These are phyloP conservation scores for Lithohypha guttulata DNA, from an alignment of 2,329 filamentous ascomycete genomes.

Conservation along the genomic window DNA sequence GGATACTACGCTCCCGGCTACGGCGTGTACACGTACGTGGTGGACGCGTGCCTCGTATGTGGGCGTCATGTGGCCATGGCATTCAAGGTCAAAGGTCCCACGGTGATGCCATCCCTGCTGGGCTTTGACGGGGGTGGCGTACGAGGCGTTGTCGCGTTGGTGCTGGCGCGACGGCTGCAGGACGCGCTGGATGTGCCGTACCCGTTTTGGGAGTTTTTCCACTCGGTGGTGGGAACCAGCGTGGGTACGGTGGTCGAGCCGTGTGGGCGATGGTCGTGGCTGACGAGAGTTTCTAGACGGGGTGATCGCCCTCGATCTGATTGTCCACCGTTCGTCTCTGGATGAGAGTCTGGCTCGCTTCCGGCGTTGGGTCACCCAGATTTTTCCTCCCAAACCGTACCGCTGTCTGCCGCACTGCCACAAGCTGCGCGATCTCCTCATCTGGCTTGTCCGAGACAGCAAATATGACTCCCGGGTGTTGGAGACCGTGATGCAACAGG, in stretches of 20 bases:
- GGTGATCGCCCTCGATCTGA: constrained; percentile 8
- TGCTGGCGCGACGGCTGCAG: constrained; percentile 5
- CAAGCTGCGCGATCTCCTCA: constrained; percentile 1
- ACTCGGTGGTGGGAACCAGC: constrained; percentile 7
- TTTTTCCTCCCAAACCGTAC: too few species aligned
- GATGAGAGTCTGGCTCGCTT: constrained; percentile 8
- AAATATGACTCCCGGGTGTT: constrained; percentile 8
- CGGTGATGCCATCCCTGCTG: constrained; percentile 21
- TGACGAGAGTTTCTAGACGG: constrained; percentile 2
- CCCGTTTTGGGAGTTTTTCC: constrained; percentile 5
- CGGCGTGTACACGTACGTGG: constrained; percentile 5
- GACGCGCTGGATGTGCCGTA: constrained; percentile 5
- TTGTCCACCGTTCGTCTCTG: constrained; percentile 5
- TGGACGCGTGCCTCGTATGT: constrained; percentile 6
- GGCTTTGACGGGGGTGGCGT: constrained; percentile 23
- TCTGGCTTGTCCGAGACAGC: constrained; percentile 8
- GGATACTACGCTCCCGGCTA: constrained; percentile 5
- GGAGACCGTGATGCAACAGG: constrained; percentile 7
- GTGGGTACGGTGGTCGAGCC: constrained; percentile 3
- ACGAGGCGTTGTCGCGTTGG: constrained; percentile 18
- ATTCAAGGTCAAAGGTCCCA: constrained; percentile 18
- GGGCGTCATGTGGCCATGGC: constrained; percentile 1
- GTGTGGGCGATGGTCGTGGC: neutral
- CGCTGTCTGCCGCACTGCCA: constrained; percentile 4
- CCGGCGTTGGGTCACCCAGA: too few species aligned